Base-by-base conservation (phyloP, 2,329 filamentous ascomycete genomes). In the Hymenoscyphus fructigenus region DNA sequence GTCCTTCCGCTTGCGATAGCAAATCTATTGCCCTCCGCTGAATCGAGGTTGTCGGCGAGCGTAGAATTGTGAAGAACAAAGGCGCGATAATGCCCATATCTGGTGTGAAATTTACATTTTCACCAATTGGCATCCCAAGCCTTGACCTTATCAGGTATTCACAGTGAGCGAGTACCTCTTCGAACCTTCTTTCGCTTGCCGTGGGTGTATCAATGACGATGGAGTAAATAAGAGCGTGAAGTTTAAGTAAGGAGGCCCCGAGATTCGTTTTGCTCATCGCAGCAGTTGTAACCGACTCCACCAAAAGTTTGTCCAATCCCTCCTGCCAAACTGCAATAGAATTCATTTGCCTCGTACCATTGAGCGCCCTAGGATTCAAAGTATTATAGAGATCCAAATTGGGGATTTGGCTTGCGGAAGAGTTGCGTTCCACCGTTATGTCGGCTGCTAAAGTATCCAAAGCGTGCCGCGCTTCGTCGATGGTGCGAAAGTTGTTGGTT, bases 371-470 rank as follows among this genome's bases (percentile, higher is more conserved):
- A 82, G 78, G 34, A 76, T 73, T 61, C 78, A 79, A 70, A 85
- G 32, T 12, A 53, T 12, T 10, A 38, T 38, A 38, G 3, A 77
- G 63, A 20, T 81, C 80, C 74, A 15, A 55, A 56, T 65, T 62
- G 56, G 34, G 15, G 20, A 57, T 29, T 59, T 17, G 28, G 10
- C n/a, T n/a, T 61, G 62, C 62, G 12, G 63, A 62, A 5, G 68
- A 62, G 0, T 67, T 71, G 86, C 85, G 38, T 82, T 83, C 73
- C 84, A 87, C 28, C 81, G 81, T 71, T 86, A 80, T 65, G 82
- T 81, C 63, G 77, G 81, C 73, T 83, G 84, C 68, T 79, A 83
- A 3, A 85, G 78, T 56, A 75, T 88, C 85, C 74, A 85, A 86
- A 1, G 84, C 80, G 12, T 83, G 69, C 12, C 86, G 82, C 9